Base-by-base conservation (phyloP, 163 green algal genomes). In the Prototheca wickerhamii region DNA sequence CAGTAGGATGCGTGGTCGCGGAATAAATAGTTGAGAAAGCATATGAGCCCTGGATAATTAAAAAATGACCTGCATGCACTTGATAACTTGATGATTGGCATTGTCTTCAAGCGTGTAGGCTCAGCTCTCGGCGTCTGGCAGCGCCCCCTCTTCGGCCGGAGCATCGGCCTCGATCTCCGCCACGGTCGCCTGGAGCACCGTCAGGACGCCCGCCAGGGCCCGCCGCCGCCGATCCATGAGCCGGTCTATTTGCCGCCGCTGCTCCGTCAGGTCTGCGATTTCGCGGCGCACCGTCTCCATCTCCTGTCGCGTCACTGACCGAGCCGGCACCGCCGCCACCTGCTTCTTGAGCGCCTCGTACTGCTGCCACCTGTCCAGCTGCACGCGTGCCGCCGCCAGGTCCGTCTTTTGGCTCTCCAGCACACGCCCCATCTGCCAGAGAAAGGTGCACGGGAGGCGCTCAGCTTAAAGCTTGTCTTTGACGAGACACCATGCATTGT, bases 261-360 rank as follows among this genome's bases (percentile, higher is more conserved):
- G 60, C 35, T 64, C 37, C 53, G 67, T 51, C 44, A 77, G 52
- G 58, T 77, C 71, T 6, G 28, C 55, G n/a, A 77, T 73, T 58
- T 77, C 65, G 6, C 49, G 52, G 3, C 62, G 10, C 12, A 68
- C 59, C 6, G 25, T 65, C 32, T 58, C 65, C 60, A 73, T 71
- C 55, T 77, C 71, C 21, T 28, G 34, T 15, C 46, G 53, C 25
- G 65, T 77, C 26, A 49, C 62, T 0, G 71, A 67, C 6, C 71
- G 43, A 10, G 55, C 37, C 4, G 71, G 65, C 7, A 73, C 43
- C 55, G 65, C 46, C 43, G 33, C 28, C 35, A 63, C 40, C 23
- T 34, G n/a, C 2, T 30, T 10, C 35, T 57, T 63, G 32, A 68
- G 0, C 21, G 33, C 60, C 43, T 78, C 71, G 30, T 72, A 74